Percentiles rank a stretch among this genome's conserved stretches.
Evolutionary conservation across 176 grass and related monocot genomes (phyloP).

Genomic region (Cenchrus fungigraminus): DNA sequence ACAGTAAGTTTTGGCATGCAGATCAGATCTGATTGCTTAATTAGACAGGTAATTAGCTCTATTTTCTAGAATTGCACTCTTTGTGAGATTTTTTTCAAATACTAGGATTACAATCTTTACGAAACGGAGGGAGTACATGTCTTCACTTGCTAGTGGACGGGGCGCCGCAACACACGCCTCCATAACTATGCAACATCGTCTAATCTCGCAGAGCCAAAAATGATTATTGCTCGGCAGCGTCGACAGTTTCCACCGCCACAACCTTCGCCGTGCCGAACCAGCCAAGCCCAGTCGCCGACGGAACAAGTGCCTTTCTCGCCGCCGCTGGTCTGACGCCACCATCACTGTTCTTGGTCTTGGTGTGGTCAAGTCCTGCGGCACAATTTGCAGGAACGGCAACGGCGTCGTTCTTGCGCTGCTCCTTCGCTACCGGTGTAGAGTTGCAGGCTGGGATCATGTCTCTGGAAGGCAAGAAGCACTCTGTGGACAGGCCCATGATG

Average conservation of each 20-base stretch:
- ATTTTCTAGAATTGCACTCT: no score
- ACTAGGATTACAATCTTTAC: no score
- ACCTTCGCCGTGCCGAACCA: constrained; percentile 43
- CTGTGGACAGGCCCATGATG: constrained; percentile 60
- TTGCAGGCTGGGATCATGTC: constrained; percentile 36
- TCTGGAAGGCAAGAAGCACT: constrained; percentile 77
- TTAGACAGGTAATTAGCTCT: no score
- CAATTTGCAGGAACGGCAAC: not conserved
- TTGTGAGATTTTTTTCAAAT: no score
- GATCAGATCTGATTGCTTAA: no score
- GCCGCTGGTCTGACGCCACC: not conserved
- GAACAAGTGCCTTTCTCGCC: constrained; percentile 24
- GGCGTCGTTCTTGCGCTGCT: constrained; percentile 23
- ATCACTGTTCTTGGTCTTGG: not conserved
- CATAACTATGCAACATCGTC: not conserved
- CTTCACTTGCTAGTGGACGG: not conserved
- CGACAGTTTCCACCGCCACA: constrained; percentile 22
- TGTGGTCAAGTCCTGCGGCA: not conserved
- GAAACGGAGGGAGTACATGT: not conserved
- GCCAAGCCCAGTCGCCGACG: constrained; percentile 16
- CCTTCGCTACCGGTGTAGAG: not conserved
- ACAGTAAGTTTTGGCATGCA: no score
- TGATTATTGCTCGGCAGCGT: not conserved
- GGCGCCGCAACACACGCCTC: constrained; percentile 24
- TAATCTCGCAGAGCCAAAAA: no score